A percentile compares a stretch with the other conserved stretches of the same genome.
These are phyloP conservation scores for Osmanthus fragrans DNA, from an alignment of 257 asterid genomes.

Conservation along the genomic window DNA sequence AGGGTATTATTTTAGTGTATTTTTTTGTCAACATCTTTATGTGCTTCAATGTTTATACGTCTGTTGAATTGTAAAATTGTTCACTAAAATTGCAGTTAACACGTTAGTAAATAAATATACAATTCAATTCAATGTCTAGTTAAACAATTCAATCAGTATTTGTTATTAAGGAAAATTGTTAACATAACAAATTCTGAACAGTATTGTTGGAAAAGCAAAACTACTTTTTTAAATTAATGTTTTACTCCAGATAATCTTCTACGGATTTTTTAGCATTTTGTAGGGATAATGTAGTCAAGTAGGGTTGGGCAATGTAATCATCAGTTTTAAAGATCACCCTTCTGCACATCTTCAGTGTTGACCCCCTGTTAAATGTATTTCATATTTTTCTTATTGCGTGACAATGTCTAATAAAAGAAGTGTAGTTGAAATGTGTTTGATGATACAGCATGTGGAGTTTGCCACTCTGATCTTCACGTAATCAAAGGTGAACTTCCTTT, in stretches of 20 bases:
- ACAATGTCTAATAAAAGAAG: neutral
- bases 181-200: no score
- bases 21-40: neutral
- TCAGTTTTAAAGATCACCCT: neutral
- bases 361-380: neutral
- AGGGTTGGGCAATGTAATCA: neutral
- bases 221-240: no score
- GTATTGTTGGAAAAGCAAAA: neutral
- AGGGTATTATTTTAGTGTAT: conserved; percentile 53
- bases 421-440: conserved; percentile 19
- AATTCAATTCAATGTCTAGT: neutral
- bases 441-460: conserved; percentile 97
- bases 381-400: neutral
- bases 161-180: no score
- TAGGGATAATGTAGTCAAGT: neutral
- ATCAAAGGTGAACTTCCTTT: conserved; percentile 96
- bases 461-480: conserved; percentile 97
- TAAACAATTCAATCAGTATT: neutral
- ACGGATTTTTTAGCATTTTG: neutral
- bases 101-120: neutral
- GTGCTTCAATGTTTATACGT: neutral
- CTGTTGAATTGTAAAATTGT: neutral
- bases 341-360: neutral
- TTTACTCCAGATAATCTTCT: neutral
- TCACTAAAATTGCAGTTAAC: neutral